A percentile compares a stretch with the other conserved stretches of the same genome.
phyloP scores from a whole-genome alignment of 495 filamentous ascomycete species.

The Podospora pseudocomata region DNA sequence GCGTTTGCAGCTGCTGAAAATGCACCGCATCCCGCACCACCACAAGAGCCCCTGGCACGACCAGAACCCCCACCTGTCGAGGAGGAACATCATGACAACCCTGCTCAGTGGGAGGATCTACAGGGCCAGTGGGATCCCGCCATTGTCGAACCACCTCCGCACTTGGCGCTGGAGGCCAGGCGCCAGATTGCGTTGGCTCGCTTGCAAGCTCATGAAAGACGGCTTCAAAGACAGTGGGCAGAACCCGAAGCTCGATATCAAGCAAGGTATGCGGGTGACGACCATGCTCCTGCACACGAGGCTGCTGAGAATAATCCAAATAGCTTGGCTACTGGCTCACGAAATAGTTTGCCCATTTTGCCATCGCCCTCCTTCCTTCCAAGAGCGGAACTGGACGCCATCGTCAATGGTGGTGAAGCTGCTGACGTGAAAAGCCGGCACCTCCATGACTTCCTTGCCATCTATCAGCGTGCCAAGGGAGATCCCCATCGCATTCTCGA shows the following conservation, averaged over 20 bases:
- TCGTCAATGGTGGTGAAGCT: neutral
- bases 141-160: neutral
- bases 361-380: no score
- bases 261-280: neutral
- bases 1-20: slow-evolving; percentile 51
- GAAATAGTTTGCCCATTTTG: neutral
- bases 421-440: neutral
- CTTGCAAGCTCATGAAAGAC: neutral
- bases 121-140: neutral
- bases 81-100: slow-evolving; percentile 19
- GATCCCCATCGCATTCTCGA: slow-evolving; percentile 56
- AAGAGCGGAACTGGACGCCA: neutral
- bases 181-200: neutral
- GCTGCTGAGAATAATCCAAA: neutral
- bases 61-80: slow-evolving; percentile 2
- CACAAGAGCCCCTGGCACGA: slow-evolving; percentile 12
- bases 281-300: neutral
- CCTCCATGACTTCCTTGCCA: slow-evolving; percentile 35
- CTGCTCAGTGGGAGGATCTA: slow-evolving; percentile 15
- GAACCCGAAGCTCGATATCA: neutral
- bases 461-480: slow-evolving; percentile 53
- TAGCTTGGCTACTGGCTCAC: neutral
- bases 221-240: neutral
- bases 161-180: neutral
- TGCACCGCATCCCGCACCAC: slow-evolving; percentile 44